Conservation (phyloP, 306 rosid species). For the Cucurbita pepo region DNA sequence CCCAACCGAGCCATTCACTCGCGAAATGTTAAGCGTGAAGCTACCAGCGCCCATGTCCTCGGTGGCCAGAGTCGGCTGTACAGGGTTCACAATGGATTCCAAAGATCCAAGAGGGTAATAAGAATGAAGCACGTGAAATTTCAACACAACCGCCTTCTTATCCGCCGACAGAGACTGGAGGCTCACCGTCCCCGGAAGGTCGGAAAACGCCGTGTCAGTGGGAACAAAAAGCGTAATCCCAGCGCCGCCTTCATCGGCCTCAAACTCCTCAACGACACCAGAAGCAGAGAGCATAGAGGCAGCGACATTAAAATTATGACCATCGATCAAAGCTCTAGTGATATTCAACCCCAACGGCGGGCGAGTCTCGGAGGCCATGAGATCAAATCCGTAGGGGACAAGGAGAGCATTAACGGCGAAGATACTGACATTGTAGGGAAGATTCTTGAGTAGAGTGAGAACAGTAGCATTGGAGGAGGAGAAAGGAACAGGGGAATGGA, state of each 20-base stretch:
- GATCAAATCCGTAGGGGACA: constrained; percentile 63
- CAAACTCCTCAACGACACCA: constrained; percentile 79
- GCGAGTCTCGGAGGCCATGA: constrained; percentile 76
- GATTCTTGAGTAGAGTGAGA: constrained; percentile 37
- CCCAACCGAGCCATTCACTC: constrained; percentile 60
- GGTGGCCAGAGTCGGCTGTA: constrained; percentile 93
- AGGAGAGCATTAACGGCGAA: constrained; percentile 59
- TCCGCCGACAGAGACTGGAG: constrained; percentile 77
- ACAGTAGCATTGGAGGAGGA: constrained; percentile 65
- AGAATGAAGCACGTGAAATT: constrained; percentile 72
- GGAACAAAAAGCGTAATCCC: constrained; percentile 91
- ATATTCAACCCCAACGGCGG: constrained; percentile 68
- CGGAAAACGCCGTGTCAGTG: constrained; percentile 55
- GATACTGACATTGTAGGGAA: constrained; percentile 77
- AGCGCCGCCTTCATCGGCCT: constrained; percentile 85
- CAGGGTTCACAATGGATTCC: constrained; percentile 73
- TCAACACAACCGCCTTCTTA: constrained; percentile 60
- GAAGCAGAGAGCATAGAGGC: constrained; percentile 80
- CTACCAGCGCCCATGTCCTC: constrained; percentile 80
- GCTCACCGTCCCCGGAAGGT: constrained; percentile 41
- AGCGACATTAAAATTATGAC: constrained; percentile 82
- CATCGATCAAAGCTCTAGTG: constrained; percentile 53
- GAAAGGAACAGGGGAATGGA: constrained; percentile 47
- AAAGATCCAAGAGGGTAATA: constrained; percentile 87
- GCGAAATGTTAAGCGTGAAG: constrained; percentile 74